These are phyloP conservation scores for Blastobotrys muscicola DNA, from an alignment of 805 yeast species.

Conservation along the genomic window DNA sequence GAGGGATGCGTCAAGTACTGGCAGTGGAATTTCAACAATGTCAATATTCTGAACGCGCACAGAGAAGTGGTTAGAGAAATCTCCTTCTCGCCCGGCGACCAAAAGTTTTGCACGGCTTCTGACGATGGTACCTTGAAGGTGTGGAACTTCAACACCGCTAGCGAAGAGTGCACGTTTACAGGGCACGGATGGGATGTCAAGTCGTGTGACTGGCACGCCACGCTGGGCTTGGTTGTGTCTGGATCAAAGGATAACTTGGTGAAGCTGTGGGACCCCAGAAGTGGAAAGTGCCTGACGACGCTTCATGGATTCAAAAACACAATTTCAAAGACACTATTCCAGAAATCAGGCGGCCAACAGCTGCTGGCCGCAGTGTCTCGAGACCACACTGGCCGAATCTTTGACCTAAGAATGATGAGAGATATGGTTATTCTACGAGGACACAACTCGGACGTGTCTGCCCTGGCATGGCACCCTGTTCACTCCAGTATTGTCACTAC, in stretches of 20 bases:
- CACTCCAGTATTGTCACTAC: slow-evolving; percentile 72
- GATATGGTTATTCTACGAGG: slow-evolving; percentile 67
- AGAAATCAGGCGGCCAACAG: slow-evolving; percentile 64
- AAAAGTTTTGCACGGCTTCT: slow-evolving; percentile 86
- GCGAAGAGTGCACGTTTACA: slow-evolving; percentile 65
- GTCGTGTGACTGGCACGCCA: slow-evolving; percentile 94
- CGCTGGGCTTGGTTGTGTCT: slow-evolving; percentile 72
- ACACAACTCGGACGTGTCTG: slow-evolving; percentile 72
- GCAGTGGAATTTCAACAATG: slow-evolving; percentile 98
- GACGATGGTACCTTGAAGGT: slow-evolving; percentile 87
- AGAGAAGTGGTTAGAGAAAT: slow-evolving; percentile 78
- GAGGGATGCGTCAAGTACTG: slow-evolving; percentile 87
- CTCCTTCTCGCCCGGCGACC: slow-evolving; percentile 81
- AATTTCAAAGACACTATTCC: slow-evolving; percentile 76
- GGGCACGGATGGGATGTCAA: slow-evolving; percentile 99
- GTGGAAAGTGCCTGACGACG: slow-evolving; percentile 45
- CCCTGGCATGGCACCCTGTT: slow-evolving; percentile 88
- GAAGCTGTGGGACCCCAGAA: slow-evolving; percentile 94
- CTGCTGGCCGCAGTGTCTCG: slow-evolving; percentile 79
- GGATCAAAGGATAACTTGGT: slow-evolving; percentile 94
- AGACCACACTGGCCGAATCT: slow-evolving; percentile 79
- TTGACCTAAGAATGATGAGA: slow-evolving; percentile 80
- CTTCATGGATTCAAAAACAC: slow-evolving; percentile 91
- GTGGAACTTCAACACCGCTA: slow-evolving; percentile 88
- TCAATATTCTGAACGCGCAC: slow-evolving; percentile 56